Conservation (phyloP, 2,329 filamentous ascomycete genomes). For the Nothopassalora personata region DNA sequence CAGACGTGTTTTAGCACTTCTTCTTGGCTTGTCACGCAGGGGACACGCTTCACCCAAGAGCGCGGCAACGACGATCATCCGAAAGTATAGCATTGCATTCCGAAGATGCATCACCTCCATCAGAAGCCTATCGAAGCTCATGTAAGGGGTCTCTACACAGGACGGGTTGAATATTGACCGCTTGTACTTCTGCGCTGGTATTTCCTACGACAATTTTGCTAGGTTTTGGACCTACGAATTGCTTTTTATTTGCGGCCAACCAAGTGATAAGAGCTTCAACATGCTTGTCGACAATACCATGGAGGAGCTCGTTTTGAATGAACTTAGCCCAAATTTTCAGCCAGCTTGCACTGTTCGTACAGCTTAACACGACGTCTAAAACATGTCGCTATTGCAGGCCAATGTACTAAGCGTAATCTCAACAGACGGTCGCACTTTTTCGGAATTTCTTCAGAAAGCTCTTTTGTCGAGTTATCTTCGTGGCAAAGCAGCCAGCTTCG, state of each 20-base stretch:
- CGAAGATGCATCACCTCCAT: background rate
- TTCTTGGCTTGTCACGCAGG: background rate
- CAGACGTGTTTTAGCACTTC: background rate
- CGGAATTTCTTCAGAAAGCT: too few species aligned
- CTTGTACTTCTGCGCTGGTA: background rate
- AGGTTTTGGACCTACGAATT: slow-evolving; percentile 46
- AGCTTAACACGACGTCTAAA: too few species aligned
- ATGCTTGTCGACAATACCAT: slow-evolving; percentile 53
- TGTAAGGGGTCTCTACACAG: background rate
- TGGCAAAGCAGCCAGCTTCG: too few species aligned
- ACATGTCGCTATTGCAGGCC: too few species aligned
- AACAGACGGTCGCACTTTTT: too few species aligned
- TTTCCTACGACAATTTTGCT: slow-evolving; percentile 4
- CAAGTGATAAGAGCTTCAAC: slow-evolving; percentile 46
- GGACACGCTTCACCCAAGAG: background rate
- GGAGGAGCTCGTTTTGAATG: too few species aligned
- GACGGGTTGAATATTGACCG: background rate
- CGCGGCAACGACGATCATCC: background rate
- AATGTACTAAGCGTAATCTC: too few species aligned
- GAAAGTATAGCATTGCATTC: background rate
- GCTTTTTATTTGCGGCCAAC: slow-evolving; percentile 47
- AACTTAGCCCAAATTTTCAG: too few species aligned
- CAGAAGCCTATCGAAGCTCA: background rate
- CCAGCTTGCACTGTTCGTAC: too few species aligned
- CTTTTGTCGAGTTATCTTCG: too few species aligned